Conservation (phyloP, 2,329 filamentous ascomycete genomes). For the Myriosclerotinia scirpicola region DNA sequence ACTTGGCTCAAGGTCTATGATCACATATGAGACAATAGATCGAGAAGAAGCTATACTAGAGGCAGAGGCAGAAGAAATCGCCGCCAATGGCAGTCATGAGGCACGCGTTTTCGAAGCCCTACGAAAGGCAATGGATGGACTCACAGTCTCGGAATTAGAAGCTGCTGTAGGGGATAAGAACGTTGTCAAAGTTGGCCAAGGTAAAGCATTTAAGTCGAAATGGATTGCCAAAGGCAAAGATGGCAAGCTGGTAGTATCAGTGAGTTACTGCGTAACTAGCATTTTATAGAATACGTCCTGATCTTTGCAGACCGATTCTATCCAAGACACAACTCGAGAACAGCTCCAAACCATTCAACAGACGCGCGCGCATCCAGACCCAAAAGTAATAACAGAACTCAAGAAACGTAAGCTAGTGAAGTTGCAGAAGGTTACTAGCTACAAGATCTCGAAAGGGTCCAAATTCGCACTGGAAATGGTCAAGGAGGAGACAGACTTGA, state of each 20-base stretch:
- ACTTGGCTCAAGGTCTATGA: constrained; percentile 80
- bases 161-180: constrained; percentile 69
- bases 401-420: constrained; percentile 90
- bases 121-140: constrained; percentile 69
- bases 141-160: constrained; percentile 75
- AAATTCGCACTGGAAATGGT: constrained; percentile 88
- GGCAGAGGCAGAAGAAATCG: constrained; percentile 70
- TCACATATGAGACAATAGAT: constrained; percentile 81
- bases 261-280: constrained; percentile 39
- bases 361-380: constrained; percentile 66
- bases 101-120: constrained; percentile 79
- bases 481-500: constrained; percentile 94
- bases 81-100: constrained; percentile 75
- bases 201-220: constrained; percentile 85
- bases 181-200: constrained; percentile 81
- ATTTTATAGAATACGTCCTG: constrained; percentile 21
- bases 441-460: constrained; percentile 78
- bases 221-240: constrained; percentile 66
- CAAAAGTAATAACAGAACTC: constrained; percentile 76
- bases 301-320: constrained; percentile 60
- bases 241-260: constrained; percentile 54
- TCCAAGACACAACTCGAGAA: constrained; percentile 76
- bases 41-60: constrained; percentile 76
- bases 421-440: constrained; percentile 80
- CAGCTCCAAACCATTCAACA: constrained; percentile 72